Base-by-base conservation (phyloP, 306 rosid species). In the Vigna reflexopilosa region DNA sequence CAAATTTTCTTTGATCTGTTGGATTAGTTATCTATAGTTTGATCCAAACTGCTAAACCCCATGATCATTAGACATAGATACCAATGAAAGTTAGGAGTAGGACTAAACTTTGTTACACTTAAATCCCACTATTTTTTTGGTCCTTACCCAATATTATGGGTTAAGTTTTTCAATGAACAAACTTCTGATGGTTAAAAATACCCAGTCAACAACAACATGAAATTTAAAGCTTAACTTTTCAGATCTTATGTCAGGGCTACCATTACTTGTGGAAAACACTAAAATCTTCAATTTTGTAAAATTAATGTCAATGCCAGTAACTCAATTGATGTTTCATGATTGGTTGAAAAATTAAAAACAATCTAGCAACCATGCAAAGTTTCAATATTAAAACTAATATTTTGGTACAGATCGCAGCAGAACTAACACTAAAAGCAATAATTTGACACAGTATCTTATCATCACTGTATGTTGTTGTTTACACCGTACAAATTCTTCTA, bases 1-100 rank as follows among this genome's bases (percentile, higher is more conserved):
- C 8, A 47, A 61, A 75, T 61, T 73, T 59, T 74, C 48, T 75
- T 38, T 24, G 47, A 68, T 36, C 28, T 17, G 34, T 9, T 49
- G 34, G 17, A 75, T 47, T 62, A 75, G 61, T 14, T 50, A 75
- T 52, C 38, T 48, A 61, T 34, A n/a, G 51, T 48, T 32, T 47
- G 71, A 40, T 40, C 48, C 17, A 38, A 55, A 59, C 10, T 72
- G 22, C 55, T 72, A 20, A 56, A 34, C 36, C 24, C 8, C 4
- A 11, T 57, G 16, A 57, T 57, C 24, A 57, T 11, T 36, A 57
- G 4, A 11, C 36, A 24, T 24, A 24, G 64, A 57, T 22, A 57
- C 42, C 28, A 24, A 73, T 38, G 28, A 30, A 57, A 22, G 77
- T 40, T 42, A 55, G 9, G 22, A 15, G 40, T 22, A 42, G 77